A percentile compares a stretch with the other conserved stretches of the same genome.
These are phyloP conservation scores for Penicillium hordei DNA, from an alignment of 2,329 filamentous ascomycete species.

Conservation along the genomic window DNA sequence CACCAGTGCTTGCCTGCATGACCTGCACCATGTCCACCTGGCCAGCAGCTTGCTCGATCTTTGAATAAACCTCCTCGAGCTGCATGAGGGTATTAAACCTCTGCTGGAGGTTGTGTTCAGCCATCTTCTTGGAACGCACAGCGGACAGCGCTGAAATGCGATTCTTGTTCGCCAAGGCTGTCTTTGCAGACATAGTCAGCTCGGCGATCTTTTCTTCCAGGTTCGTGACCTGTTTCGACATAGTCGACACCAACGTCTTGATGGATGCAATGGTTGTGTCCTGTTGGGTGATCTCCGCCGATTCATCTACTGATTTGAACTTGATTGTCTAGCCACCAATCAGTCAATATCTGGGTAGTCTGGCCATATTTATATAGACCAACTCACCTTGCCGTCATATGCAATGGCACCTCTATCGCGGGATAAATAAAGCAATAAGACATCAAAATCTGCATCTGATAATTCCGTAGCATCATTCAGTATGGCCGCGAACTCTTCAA, in stretches of 20 bases:
- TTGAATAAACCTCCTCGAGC: conserved; percentile 78
- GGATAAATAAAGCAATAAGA: conserved; percentile 68
- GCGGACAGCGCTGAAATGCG: conserved; percentile 72
- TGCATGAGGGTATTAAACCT: conserved; percentile 73
- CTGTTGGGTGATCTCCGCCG: conserved; percentile 65
- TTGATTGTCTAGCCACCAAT: conserved; percentile 62
- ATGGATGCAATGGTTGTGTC: conserved; percentile 81
- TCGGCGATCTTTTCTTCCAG: conserved; percentile 57
- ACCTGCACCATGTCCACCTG: conserved; percentile 80
- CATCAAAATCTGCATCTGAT: conserved; percentile 64
- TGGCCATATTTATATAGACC: conserved; percentile 5
- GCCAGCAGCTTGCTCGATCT: conserved; percentile 80
- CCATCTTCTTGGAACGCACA: conserved; percentile 77
- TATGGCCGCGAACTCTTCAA: conserved; percentile 55
- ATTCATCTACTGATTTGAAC: conserved; percentile 60
- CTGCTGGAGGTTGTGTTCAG: conserved; percentile 70
- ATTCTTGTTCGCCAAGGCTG: conserved; percentile 71
- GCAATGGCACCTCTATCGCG: conserved; percentile 61
- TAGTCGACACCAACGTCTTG: conserved; percentile 66
- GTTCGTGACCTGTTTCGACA: conserved; percentile 66
- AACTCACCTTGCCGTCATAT: conserved; percentile 49
- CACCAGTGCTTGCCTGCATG: conserved; percentile 74
- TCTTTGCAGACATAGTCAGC: conserved; percentile 60
- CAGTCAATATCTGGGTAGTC: conserved; percentile 20
- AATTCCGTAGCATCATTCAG: conserved; percentile 53